A percentile compares a stretch with the other conserved stretches of the same genome.
These are phyloP conservation scores for Brassica cretica DNA, from an alignment of 345 rosid species.

Conservation along the genomic window DNA sequence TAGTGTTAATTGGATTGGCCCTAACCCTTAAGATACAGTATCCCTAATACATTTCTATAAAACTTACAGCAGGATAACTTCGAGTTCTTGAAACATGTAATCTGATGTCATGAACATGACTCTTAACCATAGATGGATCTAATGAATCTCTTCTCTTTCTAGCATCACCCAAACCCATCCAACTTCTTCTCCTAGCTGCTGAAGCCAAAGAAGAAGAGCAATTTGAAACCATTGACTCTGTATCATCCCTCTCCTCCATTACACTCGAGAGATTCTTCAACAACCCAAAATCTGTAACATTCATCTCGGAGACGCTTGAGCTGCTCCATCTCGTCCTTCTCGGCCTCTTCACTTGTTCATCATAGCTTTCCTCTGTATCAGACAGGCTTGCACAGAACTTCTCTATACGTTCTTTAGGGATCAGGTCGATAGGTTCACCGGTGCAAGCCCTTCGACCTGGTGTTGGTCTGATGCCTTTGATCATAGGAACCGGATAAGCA, in stretches of 20 bases:
- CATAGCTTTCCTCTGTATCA: background rate
- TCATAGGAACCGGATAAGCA: background rate
- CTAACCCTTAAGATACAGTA: no score
- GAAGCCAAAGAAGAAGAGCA: background rate
- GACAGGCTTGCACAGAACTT: background rate
- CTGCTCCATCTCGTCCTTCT: background rate
- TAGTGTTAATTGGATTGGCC: no score
- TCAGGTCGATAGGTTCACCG: background rate
- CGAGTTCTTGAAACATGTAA: background rate
- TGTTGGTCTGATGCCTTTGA: background rate
- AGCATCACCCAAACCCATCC: background rate
- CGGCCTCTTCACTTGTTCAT: background rate
- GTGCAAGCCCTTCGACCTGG: background rate
- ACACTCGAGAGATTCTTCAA: background rate
- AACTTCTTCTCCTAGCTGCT: background rate
- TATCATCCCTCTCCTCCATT: background rate
- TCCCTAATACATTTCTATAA: background rate
- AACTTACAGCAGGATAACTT: background rate
- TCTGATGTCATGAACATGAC: background rate
- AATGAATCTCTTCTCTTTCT: background rate
- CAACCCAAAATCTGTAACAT: background rate
- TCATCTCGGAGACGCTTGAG: background rate
- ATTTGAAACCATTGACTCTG: background rate
- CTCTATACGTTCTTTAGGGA: background rate
- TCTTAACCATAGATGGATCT: background rate